phyloP scores from a whole-genome alignment of 2,329 filamentous ascomycete genomes.

The Byssoonygena ceratinophila region DNA sequence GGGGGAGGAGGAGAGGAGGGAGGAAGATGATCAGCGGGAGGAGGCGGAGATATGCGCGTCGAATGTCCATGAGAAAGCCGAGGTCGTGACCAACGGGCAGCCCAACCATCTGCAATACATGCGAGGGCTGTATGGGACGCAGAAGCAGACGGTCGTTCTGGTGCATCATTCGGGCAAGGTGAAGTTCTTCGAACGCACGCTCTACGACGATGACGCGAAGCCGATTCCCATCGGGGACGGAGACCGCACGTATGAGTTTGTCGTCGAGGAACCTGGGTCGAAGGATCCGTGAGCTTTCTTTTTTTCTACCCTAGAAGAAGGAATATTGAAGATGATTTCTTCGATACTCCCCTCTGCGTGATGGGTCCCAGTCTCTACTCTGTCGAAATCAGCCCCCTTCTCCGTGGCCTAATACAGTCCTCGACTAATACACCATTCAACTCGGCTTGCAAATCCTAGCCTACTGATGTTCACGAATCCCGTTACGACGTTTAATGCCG shows the following conservation, averaged over 20 bases:
- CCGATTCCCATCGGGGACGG: constrained; percentile 38
- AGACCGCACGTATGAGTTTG: constrained; percentile 36
- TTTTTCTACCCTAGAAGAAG: too few species aligned
- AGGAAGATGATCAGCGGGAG: constrained; percentile 30
- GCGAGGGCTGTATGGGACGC: constrained; percentile 51
- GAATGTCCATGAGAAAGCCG: constrained; percentile 19
- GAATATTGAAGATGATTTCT: background rate
- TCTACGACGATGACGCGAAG: constrained; percentile 46
- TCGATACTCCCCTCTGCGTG: too few species aligned
- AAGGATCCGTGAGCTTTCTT: background rate
- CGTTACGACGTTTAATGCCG: background rate
- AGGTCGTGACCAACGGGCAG: constrained; percentile 18
- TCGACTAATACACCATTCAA: too few species aligned
- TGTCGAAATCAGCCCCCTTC: too few species aligned
- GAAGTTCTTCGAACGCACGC: constrained; percentile 52
- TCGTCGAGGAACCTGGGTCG: constrained; percentile 19
- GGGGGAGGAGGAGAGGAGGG: constrained; percentile 26
- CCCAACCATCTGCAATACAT: constrained; percentile 23
- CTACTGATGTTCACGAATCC: background rate
- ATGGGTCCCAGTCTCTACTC: too few species aligned
- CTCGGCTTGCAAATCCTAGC: too few species aligned
- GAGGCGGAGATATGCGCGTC: constrained; percentile 33
- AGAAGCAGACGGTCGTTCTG: constrained; percentile 53
- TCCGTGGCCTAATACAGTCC: too few species aligned
- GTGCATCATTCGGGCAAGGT: constrained; percentile 46